These are phyloP conservation scores for Arctostaphylos glauca DNA, from an alignment of 148 eudicot species.

Conservation along the genomic window DNA sequence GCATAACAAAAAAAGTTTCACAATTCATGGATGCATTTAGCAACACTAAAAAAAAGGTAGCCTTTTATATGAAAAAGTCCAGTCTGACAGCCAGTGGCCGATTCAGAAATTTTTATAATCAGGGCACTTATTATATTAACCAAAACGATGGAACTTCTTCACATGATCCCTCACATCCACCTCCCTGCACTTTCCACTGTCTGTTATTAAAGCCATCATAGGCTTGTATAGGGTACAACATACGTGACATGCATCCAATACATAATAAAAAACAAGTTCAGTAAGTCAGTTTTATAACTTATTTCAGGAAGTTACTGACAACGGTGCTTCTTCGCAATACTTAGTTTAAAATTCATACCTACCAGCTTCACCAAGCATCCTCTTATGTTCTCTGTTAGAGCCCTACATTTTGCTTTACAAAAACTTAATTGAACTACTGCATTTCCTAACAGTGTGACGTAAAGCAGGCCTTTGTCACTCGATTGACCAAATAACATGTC, in stretches of 20 bases:
- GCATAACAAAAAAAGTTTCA: constrained; percentile 5
- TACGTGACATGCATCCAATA: not conserved
- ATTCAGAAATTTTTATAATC: not conserved
- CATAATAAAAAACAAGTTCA: not conserved
- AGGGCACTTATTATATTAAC: not conserved
- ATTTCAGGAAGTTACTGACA: constrained; percentile 2
- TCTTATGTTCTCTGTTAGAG: not conserved
- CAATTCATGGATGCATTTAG: not conserved
- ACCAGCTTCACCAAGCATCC: not conserved
- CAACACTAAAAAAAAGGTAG: not conserved
- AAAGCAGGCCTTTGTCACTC: not conserved
- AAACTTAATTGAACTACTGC: not conserved
- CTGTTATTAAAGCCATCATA: not conserved
- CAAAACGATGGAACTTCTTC: not conserved
- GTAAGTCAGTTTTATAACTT: not conserved
- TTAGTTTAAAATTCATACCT: not conserved
- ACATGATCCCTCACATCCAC: not conserved
- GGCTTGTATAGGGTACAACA: not conserved
- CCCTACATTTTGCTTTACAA: not conserved
- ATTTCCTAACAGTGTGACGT: not conserved
- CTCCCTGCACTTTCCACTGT: not conserved
- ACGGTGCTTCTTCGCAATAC: not conserved
- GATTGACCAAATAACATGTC: not conserved
- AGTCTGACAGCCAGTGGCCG: constrained; percentile 1
- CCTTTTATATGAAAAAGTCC: not conserved